Percentiles rank a stretch among this genome's conserved stretches.
Conservation (phyloP, 371 early-diverging fungal species). For the Saksenaea vasiformis region DNA sequence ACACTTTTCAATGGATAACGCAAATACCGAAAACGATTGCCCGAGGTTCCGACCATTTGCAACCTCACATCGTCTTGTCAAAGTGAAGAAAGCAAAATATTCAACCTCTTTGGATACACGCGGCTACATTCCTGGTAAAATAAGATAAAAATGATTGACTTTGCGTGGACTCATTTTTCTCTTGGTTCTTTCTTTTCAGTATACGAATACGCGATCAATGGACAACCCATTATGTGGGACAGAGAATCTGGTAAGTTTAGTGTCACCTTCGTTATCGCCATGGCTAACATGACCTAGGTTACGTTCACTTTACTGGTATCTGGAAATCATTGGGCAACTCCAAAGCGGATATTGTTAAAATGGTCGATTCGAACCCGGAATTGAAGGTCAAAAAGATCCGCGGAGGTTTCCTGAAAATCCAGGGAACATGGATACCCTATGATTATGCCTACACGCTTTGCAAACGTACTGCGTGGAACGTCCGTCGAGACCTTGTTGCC, state of each 20-base stretch:
- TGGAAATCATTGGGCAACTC: conserved; percentile 73
- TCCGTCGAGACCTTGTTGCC: conserved; percentile 62
- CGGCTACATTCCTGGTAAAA: conserved; percentile 69
- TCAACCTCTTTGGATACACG: conserved; percentile 68
- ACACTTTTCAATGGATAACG: conserved; percentile 14
- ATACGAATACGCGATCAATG: conserved; percentile 64
- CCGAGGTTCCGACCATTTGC: conserved; percentile 24
- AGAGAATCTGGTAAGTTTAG: conserved; percentile 54
- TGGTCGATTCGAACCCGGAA: conserved; percentile 67
- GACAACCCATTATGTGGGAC: conserved; percentile 75
- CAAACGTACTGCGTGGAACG: conserved; percentile 55
- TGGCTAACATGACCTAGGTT: conserved; percentile 27
- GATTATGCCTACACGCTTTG: conserved; percentile 60
- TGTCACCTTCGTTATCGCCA: background rate
- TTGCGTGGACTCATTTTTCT: background rate
- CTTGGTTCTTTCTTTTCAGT: conserved; percentile 30
- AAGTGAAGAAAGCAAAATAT: conserved; percentile 55
- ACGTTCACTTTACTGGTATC: conserved; percentile 76
- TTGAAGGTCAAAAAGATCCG: conserved; percentile 65
- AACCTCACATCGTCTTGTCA: conserved; percentile 21
- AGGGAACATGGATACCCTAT: conserved; percentile 76
- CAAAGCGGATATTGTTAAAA: conserved; percentile 70
- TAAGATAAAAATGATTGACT: background rate
- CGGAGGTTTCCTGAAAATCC: conserved; percentile 72
- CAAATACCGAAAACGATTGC: conserved; percentile 22